Evolutionary conservation across 2,329 filamentous ascomycete genomes (phyloP).

Genomic region (Myriosclerotinia curreyana): DNA sequence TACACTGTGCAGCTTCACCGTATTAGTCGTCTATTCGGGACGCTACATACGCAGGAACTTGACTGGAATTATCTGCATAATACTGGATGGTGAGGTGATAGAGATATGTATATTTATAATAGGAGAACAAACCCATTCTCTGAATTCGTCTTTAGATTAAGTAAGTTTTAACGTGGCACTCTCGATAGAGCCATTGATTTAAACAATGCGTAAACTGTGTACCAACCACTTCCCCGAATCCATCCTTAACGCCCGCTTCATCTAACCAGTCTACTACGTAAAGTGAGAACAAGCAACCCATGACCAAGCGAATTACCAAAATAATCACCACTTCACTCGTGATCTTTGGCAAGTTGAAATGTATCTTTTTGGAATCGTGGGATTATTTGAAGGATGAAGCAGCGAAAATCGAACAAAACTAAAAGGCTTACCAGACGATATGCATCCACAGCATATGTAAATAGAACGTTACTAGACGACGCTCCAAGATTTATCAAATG

Average conservation of each 20-base stretch:
- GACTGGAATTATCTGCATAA: too few relatives aligned
- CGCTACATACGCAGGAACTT: too few relatives aligned
- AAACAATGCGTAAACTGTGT: conserved; percentile 25
- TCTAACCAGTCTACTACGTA: conserved; percentile 35
- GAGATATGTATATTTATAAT: too few relatives aligned
- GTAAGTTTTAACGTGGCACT: too few relatives aligned
- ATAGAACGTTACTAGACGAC: conserved; percentile 36
- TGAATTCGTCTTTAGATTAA: too few relatives aligned
- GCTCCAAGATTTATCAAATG: conserved; percentile 27
- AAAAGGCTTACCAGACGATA: conserved; percentile 22
- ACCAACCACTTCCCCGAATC: conserved; percentile 37
- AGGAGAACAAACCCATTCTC: too few relatives aligned
- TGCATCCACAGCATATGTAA: conserved; percentile 38
- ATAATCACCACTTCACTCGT: conserved; percentile 38
- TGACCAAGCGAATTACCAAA: conserved; percentile 39
- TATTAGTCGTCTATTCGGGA: too few relatives aligned
- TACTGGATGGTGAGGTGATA: too few relatives aligned
- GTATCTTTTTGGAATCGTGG: neutral
- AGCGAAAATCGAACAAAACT: too few relatives aligned
- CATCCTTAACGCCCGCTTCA: conserved; percentile 28
- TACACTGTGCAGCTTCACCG: too few relatives aligned
- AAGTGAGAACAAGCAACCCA: conserved; percentile 36
- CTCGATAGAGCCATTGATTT: too few relatives aligned
- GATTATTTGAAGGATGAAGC: neutral
- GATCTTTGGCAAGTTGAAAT: conserved; percentile 15